phyloP scores from a whole-genome alignment of 2,329 filamentous ascomycete genomes.

The Chaetomium globosum region DNA sequence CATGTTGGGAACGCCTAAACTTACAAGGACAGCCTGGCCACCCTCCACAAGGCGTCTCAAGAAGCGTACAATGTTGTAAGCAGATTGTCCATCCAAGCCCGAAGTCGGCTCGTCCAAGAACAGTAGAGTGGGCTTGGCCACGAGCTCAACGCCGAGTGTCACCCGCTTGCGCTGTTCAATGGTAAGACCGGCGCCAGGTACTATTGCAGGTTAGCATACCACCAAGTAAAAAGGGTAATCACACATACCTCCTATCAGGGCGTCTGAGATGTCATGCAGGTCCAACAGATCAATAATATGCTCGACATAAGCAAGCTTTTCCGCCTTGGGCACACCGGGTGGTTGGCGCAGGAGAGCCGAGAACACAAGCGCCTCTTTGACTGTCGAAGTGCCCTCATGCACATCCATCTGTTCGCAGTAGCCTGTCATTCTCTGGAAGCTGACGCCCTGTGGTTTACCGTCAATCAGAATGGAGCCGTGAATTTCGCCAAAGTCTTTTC shows the following conservation, averaged over 20 bases:
- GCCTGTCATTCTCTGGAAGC: not conserved
- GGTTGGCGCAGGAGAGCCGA: slow-evolving; percentile 10
- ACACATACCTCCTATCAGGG: slow-evolving; percentile 1
- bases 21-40: slow-evolving; percentile 9
- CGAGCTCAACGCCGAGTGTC: slow-evolving; percentile 12
- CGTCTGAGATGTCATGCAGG: not conserved
- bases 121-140: slow-evolving; percentile 8
- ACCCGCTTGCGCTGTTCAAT: slow-evolving; percentile 9
- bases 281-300: slow-evolving; percentile 8
- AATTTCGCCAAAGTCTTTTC: slow-evolving; percentile 17
- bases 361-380: slow-evolving; percentile 12
- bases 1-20: not conserved
- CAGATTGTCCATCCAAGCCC: slow-evolving; percentile 9
- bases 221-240: no score
- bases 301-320: slow-evolving; percentile 15
- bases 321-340: not conserved
- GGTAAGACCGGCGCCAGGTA: slow-evolving; percentile 10
- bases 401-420: slow-evolving; percentile 10
- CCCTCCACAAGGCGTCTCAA: slow-evolving; percentile 9
- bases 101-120: slow-evolving; percentile 11
- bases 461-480: slow-evolving; percentile 15
- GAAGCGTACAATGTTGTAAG: slow-evolving; percentile 13
- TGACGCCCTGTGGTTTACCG: not conserved
- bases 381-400: slow-evolving; percentile 6
- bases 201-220: slow-evolving; percentile 9